Percentiles rank a stretch among this genome's conserved stretches.
Conservation (phyloP, 352 stramenopile genomes). For the Globisporangium paddicum region DNA sequence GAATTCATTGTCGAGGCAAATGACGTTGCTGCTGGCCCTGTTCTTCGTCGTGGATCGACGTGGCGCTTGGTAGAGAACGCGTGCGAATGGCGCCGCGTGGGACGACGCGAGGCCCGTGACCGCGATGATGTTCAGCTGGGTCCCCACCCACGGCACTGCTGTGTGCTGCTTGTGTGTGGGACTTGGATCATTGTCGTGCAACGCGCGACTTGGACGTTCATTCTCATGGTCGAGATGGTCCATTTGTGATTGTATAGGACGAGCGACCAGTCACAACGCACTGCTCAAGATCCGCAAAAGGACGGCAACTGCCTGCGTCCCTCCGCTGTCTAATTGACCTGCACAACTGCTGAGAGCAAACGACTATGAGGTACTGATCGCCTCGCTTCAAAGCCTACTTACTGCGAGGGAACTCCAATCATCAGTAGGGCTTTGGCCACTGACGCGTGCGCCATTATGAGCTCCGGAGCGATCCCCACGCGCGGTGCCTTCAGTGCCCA, state of each 20-base stretch:
- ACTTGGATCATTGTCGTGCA: not conserved
- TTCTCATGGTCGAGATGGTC: not conserved
- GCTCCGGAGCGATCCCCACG: slow-evolving; percentile 14
- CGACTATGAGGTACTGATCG: too few species aligned
- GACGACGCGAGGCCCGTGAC: slow-evolving; percentile 37
- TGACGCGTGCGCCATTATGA: slow-evolving; percentile 6
- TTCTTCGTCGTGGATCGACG: not conserved
- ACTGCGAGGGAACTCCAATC: too few species aligned
- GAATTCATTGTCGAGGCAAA: slow-evolving; percentile 8
- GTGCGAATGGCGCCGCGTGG: slow-evolving; percentile 40
- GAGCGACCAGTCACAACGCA: not conserved
- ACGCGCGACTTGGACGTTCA: not conserved
- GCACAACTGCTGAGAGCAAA: too few species aligned
- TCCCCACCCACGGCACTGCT: slow-evolving; percentile 15
- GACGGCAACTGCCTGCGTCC: not conserved
- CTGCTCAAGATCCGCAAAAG: not conserved
- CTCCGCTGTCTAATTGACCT: not conserved
- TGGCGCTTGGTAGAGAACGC: slow-evolving; percentile 35
- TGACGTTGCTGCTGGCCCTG: not conserved
- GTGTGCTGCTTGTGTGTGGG: not conserved
- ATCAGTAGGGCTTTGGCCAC: too few species aligned
- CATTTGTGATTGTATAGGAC: not conserved
- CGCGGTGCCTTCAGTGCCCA: slow-evolving; percentile 36
- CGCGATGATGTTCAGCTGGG: slow-evolving; percentile 25
- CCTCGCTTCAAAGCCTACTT: too few species aligned